Evolutionary conservation across 2,329 filamentous ascomycete species (phyloP).

Genomic region (Stromatinia cepivora): DNA sequence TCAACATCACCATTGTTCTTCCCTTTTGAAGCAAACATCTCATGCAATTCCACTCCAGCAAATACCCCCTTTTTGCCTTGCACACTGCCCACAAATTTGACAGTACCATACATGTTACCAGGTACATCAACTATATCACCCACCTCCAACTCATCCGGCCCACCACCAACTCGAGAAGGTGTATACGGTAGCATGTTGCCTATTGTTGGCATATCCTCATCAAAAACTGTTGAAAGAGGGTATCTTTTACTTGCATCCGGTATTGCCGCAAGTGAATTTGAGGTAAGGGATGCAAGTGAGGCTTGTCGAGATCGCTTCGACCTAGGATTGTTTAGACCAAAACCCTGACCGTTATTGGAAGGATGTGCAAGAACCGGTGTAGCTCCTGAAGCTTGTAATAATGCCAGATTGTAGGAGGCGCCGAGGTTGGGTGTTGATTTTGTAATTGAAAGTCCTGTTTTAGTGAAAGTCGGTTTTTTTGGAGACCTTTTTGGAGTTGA

Average conservation of each 20-base stretch:
- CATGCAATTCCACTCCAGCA: slow-evolving; percentile 84
- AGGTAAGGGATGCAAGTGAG: slow-evolving; percentile 69
- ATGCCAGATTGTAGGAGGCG: slow-evolving; percentile 32
- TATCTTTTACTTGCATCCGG: slow-evolving; percentile 67
- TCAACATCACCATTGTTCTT: slow-evolving; percentile 98
- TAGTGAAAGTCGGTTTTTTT: slow-evolving; percentile 17
- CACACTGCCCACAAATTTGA: slow-evolving; percentile 86
- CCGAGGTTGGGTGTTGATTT: slow-evolving; percentile 61
- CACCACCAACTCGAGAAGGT: slow-evolving; percentile 51
- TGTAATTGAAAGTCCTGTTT: slow-evolving; percentile 41
- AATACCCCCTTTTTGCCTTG: slow-evolving; percentile 88
- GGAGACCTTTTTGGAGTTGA: slow-evolving; percentile 19
- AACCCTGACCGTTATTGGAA: slow-evolving; percentile 13
- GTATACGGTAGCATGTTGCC: slow-evolving; percentile 55
- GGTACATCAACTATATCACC: slow-evolving; percentile 90
- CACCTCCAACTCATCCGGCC: slow-evolving; percentile 58
- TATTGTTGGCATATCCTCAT: slow-evolving; percentile 44
- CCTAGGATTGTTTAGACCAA: slow-evolving; percentile 10
- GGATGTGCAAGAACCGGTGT: slow-evolving; percentile 1
- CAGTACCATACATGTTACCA: slow-evolving; percentile 84
- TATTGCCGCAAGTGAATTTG: slow-evolving; percentile 61
- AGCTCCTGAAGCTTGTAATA: slow-evolving; percentile 24
- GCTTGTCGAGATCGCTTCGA: slow-evolving; percentile 57
- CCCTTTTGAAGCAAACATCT: slow-evolving; percentile 76
- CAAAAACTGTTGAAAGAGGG: slow-evolving; percentile 57